phyloP scores from a whole-genome alignment of 495 filamentous ascomycete species.

The Neurospora pannonica region DNA sequence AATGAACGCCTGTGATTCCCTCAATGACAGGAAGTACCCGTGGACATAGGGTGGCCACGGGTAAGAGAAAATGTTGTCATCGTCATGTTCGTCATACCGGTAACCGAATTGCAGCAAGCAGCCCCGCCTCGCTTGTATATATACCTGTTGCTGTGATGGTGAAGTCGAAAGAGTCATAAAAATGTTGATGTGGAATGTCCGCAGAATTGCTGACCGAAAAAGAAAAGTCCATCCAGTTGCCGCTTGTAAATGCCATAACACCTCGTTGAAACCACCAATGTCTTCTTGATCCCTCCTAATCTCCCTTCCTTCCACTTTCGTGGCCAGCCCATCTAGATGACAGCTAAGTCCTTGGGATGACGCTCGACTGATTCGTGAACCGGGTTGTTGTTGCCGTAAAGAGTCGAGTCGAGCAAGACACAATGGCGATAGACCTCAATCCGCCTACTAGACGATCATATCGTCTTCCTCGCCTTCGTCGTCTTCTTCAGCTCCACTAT shows the following conservation, averaged over 20 bases:
- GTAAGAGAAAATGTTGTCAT: background rate
- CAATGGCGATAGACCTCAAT: background rate
- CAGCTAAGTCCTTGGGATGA: background rate
- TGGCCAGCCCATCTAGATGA: background rate
- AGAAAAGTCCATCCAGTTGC: background rate
- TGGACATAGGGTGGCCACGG: too few relatives aligned
- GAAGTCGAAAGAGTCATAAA: background rate
- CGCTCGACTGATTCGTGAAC: background rate
- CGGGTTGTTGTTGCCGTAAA: background rate
- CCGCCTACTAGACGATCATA: background rate
- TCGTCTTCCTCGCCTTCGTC: background rate
- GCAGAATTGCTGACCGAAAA: background rate
- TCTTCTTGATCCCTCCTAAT: background rate
- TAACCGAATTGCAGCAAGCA: background rate
- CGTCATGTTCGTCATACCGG: background rate
- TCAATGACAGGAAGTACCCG: background rate
- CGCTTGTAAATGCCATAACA: background rate
- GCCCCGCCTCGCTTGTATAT: background rate
- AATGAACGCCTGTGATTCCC: background rate
- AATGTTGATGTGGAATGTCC: background rate
- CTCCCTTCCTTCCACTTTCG: background rate
- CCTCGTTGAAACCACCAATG: background rate
- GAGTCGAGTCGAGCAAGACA: background rate
- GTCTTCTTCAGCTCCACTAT: background rate
- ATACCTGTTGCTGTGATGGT: background rate